These are phyloP conservation scores for Aspergillus funiculosus DNA, from an alignment of 495 filamentous ascomycete genomes.

Conservation along the genomic window DNA sequence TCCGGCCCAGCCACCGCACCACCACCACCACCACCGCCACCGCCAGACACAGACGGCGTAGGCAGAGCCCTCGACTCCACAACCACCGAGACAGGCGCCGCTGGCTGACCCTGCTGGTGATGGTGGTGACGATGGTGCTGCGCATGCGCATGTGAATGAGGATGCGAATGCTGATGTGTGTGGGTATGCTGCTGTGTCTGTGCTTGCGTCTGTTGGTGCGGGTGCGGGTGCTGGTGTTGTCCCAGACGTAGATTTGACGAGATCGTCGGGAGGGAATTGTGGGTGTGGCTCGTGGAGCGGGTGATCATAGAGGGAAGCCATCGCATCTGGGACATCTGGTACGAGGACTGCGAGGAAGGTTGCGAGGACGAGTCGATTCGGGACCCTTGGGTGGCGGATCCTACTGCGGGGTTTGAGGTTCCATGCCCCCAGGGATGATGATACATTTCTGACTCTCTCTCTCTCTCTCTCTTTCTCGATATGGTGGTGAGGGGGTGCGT, in stretches of 20 bases:
- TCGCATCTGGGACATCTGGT: slow-evolving; percentile 22
- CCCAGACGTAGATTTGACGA: slow-evolving; percentile 20
- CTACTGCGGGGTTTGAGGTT: slow-evolving; percentile 6
- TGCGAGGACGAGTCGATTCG: slow-evolving; percentile 6
- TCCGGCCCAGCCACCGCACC: neutral
- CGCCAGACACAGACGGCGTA: neutral
- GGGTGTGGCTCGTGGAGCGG: slow-evolving; percentile 11
- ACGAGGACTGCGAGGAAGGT: slow-evolving; percentile 14
- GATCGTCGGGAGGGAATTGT: slow-evolving; percentile 18
- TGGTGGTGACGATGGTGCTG: slow-evolving; percentile 24
- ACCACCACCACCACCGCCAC: neutral
- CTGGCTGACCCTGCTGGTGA: slow-evolving; percentile 26
- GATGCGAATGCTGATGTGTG: slow-evolving; percentile 11
- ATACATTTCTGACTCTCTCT: slow-evolving; percentile 17
- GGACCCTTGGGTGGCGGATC: slow-evolving; percentile 3
- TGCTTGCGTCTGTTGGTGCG: slow-evolving; percentile 10
- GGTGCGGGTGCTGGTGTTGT: slow-evolving; percentile 6
- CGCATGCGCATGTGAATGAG: slow-evolving; percentile 3
- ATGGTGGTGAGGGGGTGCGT: too few species aligned
- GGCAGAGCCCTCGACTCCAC: slow-evolving; percentile 7
- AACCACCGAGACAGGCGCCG: slow-evolving; percentile 9
- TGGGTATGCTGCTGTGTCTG: slow-evolving; percentile 1
- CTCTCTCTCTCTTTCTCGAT: neutral
- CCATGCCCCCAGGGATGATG: slow-evolving; percentile 23
- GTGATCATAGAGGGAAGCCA: slow-evolving; percentile 26